Evolutionary conservation across 495 filamentous ascomycete species (phyloP).

Genomic region (Cenococcum geophilum): DNA sequence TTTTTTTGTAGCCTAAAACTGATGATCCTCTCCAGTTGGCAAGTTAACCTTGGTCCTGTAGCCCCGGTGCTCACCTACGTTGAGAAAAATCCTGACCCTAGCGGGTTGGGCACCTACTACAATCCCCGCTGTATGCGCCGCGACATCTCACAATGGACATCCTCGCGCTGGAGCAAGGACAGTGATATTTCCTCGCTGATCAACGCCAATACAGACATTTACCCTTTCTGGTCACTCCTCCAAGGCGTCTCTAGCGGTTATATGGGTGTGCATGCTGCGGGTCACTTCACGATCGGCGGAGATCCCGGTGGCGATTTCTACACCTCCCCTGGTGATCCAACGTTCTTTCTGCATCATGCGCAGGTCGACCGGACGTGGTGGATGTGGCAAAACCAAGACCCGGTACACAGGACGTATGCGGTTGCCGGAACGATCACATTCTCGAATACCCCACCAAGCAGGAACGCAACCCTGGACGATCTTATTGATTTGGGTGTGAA

Average conservation of each 20-base stretch:
- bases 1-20: not conserved
- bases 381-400: conserved; percentile 63
- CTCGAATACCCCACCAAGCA: conserved; percentile 46
- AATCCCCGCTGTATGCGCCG: conserved; percentile 63
- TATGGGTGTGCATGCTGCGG: conserved; percentile 56
- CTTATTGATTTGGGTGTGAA: conserved; percentile 43
- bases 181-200: conserved; percentile 46
- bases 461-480: conserved; percentile 47
- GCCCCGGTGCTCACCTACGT: conserved; percentile 22
- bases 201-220: conserved; percentile 41
- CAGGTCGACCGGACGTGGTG: conserved; percentile 65
- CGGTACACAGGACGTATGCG: conserved; percentile 39
- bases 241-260: conserved; percentile 46
- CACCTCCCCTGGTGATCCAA: conserved; percentile 57
- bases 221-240: conserved; percentile 47
- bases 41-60: conserved; percentile 37
- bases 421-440: conserved; percentile 54
- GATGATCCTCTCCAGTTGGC: conserved; percentile 3
- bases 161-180: conserved; percentile 47
- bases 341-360: conserved; percentile 64
- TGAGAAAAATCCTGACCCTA: conserved; percentile 12
- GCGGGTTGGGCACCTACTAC: conserved; percentile 36
- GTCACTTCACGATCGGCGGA: conserved; percentile 59
- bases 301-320: conserved; percentile 57
- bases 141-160: conserved; percentile 51